phyloP scores from a whole-genome alignment of 176 grass and related monocot species.

The Oryza punctata region DNA sequence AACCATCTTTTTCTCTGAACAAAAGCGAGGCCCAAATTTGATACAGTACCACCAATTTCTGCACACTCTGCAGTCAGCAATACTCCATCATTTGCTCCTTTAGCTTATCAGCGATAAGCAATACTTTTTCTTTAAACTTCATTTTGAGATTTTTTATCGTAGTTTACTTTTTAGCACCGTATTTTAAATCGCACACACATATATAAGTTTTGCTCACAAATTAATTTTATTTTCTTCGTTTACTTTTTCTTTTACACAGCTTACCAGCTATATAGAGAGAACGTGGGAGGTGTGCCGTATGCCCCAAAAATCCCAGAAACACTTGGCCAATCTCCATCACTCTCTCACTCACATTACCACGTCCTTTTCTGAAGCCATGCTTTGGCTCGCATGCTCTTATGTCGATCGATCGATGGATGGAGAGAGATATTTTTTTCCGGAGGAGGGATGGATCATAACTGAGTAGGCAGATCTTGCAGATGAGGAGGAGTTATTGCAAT shows the following conservation, averaged over 20 bases:
- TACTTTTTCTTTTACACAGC: too few relatives aligned
- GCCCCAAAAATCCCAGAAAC: background rate
- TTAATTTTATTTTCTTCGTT: too few relatives aligned
- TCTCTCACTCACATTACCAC: background rate
- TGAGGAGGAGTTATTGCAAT: conserved; percentile 26
- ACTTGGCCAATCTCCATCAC: background rate
- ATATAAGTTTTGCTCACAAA: too few relatives aligned
- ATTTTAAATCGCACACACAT: too few relatives aligned
- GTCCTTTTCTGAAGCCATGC: conserved; percentile 28
- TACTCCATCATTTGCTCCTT: too few relatives aligned
- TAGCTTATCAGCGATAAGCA: too few relatives aligned
- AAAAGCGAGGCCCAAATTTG: background rate
- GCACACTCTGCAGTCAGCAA: background rate
- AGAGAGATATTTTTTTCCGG: background rate
- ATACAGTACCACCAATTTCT: background rate
- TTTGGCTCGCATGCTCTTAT: background rate
- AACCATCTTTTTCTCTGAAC: background rate
- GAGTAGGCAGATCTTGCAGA: background rate
- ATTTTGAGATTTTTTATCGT: too few relatives aligned
- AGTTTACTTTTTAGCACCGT: too few relatives aligned
- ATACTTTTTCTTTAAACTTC: too few relatives aligned
- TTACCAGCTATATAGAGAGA: too few relatives aligned
- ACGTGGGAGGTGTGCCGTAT: too few relatives aligned
- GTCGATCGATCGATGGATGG: background rate
- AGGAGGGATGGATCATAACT: background rate